Evolutionary conservation across 805 yeast genomes (phyloP), one percentile per base, ranked within the genome.

Genomic region (Ogataea kodamae): DNA sequence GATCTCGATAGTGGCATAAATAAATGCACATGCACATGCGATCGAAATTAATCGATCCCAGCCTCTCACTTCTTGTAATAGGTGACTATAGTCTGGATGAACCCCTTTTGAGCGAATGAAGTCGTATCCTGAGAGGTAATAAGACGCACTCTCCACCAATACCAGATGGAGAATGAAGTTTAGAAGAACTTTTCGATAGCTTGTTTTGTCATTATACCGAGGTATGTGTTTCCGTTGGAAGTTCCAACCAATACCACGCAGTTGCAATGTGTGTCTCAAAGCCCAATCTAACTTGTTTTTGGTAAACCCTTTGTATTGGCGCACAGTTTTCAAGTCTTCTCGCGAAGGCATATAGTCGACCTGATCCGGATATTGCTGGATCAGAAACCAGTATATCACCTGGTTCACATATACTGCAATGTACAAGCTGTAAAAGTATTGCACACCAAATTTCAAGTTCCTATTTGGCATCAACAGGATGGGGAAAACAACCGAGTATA

Each of bases 241-340:
- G 23, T 29, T 38, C 39, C 42, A 38, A n/a, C 42, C 42, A 22
- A 21, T 13, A 7, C 39, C 42, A 10, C 42, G 35, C 9, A 25
- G 10, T n/a, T 33, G 33, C 22, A 26, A 4, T 2, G 19, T 6
- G 11, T 32, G 25, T 20, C 27, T 17, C 15, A 39, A 30, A 9
- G 43, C 43, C 43, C 43, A 39, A 9, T 18, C 3, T 7, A 39
- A 28, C 23, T 35, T 39, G 11, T 17, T 17, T 19, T 7, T 15
- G 11, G 36, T 23, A 19, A 34, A 35, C 2, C 36, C 22, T 9
- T 16, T 22, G 8, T 31, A 31, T 9, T 10, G 15, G 13, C 12
- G 19, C 4, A 39, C 35, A 3, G 34, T 25, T 16, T 30, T 22
- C 11, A 39, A 21, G 3, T 30, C 30, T 30, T 39, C 43, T 16